Conservation (phyloP, 495 filamentous ascomycete species). For the Penicillium pulvis region DNA sequence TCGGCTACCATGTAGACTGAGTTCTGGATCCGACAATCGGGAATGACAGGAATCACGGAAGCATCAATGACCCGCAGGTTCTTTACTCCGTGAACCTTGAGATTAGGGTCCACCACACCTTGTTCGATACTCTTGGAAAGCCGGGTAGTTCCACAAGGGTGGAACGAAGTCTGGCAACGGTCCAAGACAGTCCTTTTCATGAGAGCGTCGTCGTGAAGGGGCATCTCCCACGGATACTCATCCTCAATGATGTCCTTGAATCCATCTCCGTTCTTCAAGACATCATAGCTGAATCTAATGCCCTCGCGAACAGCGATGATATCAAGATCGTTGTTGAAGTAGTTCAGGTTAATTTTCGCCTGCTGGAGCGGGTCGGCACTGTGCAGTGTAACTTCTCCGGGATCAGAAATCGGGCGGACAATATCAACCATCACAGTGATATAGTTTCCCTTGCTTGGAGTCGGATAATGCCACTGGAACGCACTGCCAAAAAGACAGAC, state of each 20-base stretch:
- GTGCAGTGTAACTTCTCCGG: constrained; percentile 52
- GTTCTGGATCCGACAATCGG: constrained; percentile 42
- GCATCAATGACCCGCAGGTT: constrained; percentile 53
- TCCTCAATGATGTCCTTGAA: constrained; percentile 55
- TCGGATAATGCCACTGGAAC: constrained; percentile 64
- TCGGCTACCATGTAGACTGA: constrained; percentile 61
- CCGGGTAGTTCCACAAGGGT: constrained; percentile 56
- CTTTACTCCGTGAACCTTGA: constrained; percentile 55
- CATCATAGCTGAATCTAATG: constrained; percentile 54
- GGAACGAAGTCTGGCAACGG: constrained; percentile 57
- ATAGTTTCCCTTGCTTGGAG: constrained; percentile 46
- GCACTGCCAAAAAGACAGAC: constrained; percentile 58
- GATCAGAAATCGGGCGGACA: constrained; percentile 21
- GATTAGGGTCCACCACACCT: constrained; percentile 53
- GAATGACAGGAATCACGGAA: constrained; percentile 37
- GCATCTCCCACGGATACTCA: constrained; percentile 62
- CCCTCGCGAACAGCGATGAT: constrained; percentile 58
- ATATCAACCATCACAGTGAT: constrained; percentile 62
- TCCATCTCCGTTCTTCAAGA: constrained; percentile 53
- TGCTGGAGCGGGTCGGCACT: constrained; percentile 50
- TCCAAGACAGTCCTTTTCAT: constrained; percentile 58
- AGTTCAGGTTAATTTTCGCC: constrained; percentile 60
- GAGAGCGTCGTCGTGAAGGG: constrained; percentile 49
- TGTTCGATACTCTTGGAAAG: constrained; percentile 51
- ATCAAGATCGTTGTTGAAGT: constrained; percentile 56